Evolutionary conservation across 371 early-diverging fungal species (phyloP).

Genomic region (Apophysomyces elegans): DNA sequence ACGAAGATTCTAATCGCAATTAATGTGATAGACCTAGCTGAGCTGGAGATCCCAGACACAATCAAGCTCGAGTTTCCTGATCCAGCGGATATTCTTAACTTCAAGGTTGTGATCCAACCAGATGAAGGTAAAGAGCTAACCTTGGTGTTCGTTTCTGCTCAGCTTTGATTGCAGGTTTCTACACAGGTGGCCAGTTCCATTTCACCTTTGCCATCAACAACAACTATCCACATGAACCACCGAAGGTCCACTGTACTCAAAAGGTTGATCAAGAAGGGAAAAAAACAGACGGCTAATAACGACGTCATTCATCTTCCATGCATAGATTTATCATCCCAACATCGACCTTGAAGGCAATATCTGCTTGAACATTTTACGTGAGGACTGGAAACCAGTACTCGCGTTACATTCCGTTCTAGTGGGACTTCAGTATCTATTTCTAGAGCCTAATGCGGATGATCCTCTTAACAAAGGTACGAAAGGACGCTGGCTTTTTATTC

Average conservation of each 20-base stretch:
- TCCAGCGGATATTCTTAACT: constrained; percentile 84
- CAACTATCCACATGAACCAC: constrained; percentile 99
- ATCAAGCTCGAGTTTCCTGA: constrained; percentile 82
- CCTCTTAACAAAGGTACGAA: constrained; percentile 93
- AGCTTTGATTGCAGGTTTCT: constrained; percentile 71
- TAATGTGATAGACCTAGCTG: constrained; percentile 72
- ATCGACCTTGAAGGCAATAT: constrained; percentile 98
- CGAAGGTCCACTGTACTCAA: constrained; percentile 94
- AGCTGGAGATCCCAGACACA: constrained; percentile 82
- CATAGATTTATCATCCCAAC: constrained; percentile 97
- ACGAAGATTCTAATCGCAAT: background rate
- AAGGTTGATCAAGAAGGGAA: constrained; percentile 58
- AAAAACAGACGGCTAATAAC: background rate
- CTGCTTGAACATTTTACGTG: constrained; percentile 98
- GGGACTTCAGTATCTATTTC: constrained; percentile 94
- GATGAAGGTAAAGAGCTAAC: constrained; percentile 75
- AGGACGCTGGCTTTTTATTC: background rate
- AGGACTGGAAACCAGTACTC: constrained; percentile 99
- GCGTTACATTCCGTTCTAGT: constrained; percentile 96
- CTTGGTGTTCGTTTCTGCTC: background rate
- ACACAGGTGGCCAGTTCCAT: constrained; percentile 89
- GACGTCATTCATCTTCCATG: constrained; percentile 19
- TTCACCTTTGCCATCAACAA: constrained; percentile 91
- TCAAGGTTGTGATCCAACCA: constrained; percentile 83
- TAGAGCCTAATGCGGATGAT: constrained; percentile 99